Evolutionary conservation across 2,329 filamentous ascomycete genomes (phyloP).

Genomic region (Alternaria viburni): DNA sequence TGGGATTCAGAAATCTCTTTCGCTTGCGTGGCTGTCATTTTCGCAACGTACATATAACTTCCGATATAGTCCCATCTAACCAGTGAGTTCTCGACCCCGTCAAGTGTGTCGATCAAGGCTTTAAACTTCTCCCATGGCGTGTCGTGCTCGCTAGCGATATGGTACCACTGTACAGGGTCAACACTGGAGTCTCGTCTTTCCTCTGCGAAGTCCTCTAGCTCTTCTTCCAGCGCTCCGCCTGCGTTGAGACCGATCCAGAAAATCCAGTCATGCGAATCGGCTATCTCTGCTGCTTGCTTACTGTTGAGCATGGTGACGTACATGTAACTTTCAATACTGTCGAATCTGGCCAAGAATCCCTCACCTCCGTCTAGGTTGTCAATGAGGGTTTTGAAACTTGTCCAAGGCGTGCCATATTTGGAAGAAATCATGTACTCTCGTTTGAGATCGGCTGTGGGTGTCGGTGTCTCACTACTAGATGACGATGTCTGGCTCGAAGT

Average conservation of each 20-base stretch:
- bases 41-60: too few species aligned
- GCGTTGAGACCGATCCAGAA: background rate
- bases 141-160: too few species aligned
- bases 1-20: too few species aligned
- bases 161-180: too few species aligned
- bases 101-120: too few species aligned
- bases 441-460: background rate
- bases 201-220: background rate
- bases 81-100: too few species aligned
- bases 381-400: background rate
- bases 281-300: background rate
- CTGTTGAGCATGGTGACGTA: background rate
- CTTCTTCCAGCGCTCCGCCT: background rate
- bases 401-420: background rate
- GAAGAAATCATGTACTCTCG: background rate
- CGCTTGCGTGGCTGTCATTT: too few species aligned
- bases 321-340: background rate
- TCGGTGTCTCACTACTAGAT: background rate
- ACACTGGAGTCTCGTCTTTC: background rate
- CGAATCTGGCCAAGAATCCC: background rate
- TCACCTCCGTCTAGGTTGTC: background rate
- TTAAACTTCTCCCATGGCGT: too few species aligned
- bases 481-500: background rate
- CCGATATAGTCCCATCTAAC: too few species aligned
- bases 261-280: background rate